A percentile compares a stretch with the other conserved stretches of the same genome.
phyloP scores from a whole-genome alignment of 164 flowering plant genomes.

The Cinnamomum chago region DNA sequence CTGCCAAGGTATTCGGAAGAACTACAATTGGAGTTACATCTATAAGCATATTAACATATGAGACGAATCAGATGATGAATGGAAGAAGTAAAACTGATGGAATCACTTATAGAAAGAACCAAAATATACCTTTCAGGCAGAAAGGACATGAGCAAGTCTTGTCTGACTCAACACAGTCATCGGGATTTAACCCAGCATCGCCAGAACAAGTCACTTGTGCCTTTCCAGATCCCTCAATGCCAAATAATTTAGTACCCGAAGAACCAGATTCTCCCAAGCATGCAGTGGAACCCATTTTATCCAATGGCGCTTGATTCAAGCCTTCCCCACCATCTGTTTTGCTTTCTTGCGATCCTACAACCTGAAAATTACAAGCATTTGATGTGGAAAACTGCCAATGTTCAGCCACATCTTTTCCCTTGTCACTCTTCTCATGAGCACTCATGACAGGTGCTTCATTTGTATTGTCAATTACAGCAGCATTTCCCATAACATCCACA shows the following conservation, averaged over 20 bases:
- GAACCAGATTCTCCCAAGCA: slow-evolving; percentile 32
- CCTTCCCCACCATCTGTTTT: slow-evolving; percentile 18
- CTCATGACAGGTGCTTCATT: slow-evolving; percentile 8
- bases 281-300: slow-evolving; percentile 29
- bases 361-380: slow-evolving; percentile 1
- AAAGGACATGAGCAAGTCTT: slow-evolving; percentile 77
- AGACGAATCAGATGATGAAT: neutral
- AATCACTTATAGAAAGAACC: neutral
- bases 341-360: slow-evolving; percentile 8
- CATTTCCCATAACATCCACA: slow-evolving; percentile 1
- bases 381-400: neutral
- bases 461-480: neutral
- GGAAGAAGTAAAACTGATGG: neutral
- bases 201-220: slow-evolving; percentile 1
- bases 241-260: slow-evolving; percentile 28
- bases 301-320: slow-evolving; percentile 14
- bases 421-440: slow-evolving; percentile 8
- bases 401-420: slow-evolving; percentile 13
- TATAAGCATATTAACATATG: neutral
- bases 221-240: slow-evolving; percentile 32
- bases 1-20: neutral
- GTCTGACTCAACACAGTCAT: slow-evolving; percentile 28
- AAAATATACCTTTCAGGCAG: slow-evolving; percentile 71
- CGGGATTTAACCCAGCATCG: slow-evolving; percentile 23
- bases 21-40: neutral